These are phyloP conservation scores for Pythium coloratum DNA, from an alignment of 352 stramenopile genomes.

Conservation along the genomic window DNA sequence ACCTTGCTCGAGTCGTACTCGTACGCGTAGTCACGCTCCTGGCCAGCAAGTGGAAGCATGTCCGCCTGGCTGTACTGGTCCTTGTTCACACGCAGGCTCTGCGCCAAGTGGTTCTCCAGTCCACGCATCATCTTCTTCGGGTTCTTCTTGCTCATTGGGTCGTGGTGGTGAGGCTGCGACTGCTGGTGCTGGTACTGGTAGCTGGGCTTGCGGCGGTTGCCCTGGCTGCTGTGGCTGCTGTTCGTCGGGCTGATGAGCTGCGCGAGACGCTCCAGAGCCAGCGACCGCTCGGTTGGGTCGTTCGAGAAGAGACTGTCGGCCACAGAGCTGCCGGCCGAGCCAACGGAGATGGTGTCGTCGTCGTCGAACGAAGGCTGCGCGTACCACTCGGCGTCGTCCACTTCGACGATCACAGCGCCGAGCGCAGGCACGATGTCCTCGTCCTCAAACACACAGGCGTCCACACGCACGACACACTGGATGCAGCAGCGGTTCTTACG, in stretches of 20 bases:
- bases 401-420: conserved; percentile 43
- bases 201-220: not conserved
- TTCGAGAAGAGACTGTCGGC: conserved; percentile 41
- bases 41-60: conserved; percentile 32
- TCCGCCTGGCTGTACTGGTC: conserved; percentile 22
- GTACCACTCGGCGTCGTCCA: conserved; percentile 44
- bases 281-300: conserved; percentile 38
- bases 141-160: conserved; percentile 26
- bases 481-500: conserved; percentile 55
- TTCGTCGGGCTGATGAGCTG: conserved; percentile 35
- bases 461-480: conserved; percentile 52
- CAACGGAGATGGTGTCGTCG: conserved; percentile 28
- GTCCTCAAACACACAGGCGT: conserved; percentile 59
- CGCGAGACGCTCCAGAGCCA: conserved; percentile 46
- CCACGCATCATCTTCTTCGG: conserved; percentile 35
- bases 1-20: conserved; percentile 41
- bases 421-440: conserved; percentile 50
- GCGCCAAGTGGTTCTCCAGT: conserved; percentile 44
- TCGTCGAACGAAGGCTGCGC: conserved; percentile 31
- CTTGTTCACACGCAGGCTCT: conserved; percentile 35
- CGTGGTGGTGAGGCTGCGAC: not conserved
- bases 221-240: not conserved
- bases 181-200: conserved; percentile 1
- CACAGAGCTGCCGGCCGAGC: conserved; percentile 10
- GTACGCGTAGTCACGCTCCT: conserved; percentile 50